Evolutionary conservation across 192 early-diverging fungal species (phyloP).

Genomic region (Podila minutissima): DNA sequence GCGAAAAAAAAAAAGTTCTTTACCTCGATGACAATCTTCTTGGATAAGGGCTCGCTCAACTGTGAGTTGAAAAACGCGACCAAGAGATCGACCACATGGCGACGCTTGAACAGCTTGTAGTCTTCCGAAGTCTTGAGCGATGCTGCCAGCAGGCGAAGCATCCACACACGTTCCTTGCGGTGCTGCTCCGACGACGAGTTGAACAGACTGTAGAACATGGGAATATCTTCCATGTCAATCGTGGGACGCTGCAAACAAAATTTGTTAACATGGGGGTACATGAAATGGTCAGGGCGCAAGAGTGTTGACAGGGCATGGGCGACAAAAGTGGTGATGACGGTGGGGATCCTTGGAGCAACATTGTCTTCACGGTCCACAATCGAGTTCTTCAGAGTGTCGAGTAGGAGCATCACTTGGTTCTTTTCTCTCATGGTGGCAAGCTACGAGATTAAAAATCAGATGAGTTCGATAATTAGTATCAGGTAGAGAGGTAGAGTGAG

Average conservation of each 20-base stretch:
- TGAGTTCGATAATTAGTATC: no score
- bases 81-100: slow-evolving; percentile 78
- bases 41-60: slow-evolving; percentile 66
- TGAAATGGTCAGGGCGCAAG: slow-evolving; percentile 75
- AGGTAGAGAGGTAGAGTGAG: no score
- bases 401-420: slow-evolving; percentile 73
- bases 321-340: slow-evolving; percentile 72
- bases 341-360: slow-evolving; percentile 67
- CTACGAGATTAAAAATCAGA: slow-evolving; percentile 1
- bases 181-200: slow-evolving; percentile 69
- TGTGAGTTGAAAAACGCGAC: slow-evolving; percentile 73
- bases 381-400: slow-evolving; percentile 75
- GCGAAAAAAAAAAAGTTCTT: slow-evolving; percentile 11
- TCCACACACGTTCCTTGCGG: slow-evolving; percentile 79
- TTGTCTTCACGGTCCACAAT: slow-evolving; percentile 59
- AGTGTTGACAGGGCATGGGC: slow-evolving; percentile 70
- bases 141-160: slow-evolving; percentile 69
- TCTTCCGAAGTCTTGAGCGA: slow-evolving; percentile 72
- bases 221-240: slow-evolving; percentile 84
- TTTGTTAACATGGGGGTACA: slow-evolving; percentile 79
- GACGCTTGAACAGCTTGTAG: slow-evolving; percentile 71
- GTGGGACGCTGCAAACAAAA: slow-evolving; percentile 78
- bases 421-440: slow-evolving; percentile 69
- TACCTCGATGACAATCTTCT: slow-evolving; percentile 62
- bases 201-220: slow-evolving; percentile 85